A percentile compares a stretch with the other conserved stretches of the same genome.
phyloP scores from a whole-genome alignment of 176 grass and related monocot genomes.

The Oryza meyeriana region DNA sequence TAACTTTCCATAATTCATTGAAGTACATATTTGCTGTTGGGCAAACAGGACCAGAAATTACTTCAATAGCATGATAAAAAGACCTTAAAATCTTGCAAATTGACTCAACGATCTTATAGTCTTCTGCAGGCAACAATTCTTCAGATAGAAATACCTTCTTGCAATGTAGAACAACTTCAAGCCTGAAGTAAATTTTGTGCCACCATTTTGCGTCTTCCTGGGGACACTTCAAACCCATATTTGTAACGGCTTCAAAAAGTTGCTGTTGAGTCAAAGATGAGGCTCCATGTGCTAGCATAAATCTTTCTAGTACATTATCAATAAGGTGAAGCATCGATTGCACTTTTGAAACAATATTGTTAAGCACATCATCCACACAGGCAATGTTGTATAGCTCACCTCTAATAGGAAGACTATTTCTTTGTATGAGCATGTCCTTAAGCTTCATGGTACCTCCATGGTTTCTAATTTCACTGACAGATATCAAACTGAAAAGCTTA shows the following conservation, averaged over 20 bases:
- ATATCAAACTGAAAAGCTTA: conserved; percentile 47
- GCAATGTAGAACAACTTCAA: conserved; percentile 42
- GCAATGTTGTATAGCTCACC: conserved; percentile 44
- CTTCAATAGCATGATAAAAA: conserved; percentile 45
- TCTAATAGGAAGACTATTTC: conserved; percentile 40
- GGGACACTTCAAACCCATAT: conserved; percentile 47
- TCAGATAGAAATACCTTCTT: conserved; percentile 41
- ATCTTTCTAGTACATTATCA: conserved; percentile 38
- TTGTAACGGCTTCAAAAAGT: conserved; percentile 31
- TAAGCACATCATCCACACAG: conserved; percentile 43
- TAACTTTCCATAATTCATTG: conserved; percentile 54
- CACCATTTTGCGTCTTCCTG: conserved; percentile 47
- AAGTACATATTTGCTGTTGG: conserved; percentile 43
- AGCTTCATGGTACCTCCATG: conserved; percentile 21
- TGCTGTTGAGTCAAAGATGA: conserved; percentile 27
- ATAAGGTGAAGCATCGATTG: conserved; percentile 35
- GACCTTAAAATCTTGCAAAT: conserved; percentile 45
- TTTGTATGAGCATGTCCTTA: conserved; percentile 35
- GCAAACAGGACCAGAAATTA: conserved; percentile 35
- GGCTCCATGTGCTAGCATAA: conserved; percentile 20
- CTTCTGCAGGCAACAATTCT: conserved; percentile 38
- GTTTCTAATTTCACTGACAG: conserved; percentile 31
- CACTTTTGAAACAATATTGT: conserved; percentile 38
- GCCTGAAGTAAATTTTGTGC: conserved; percentile 52
- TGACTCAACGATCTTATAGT: conserved; percentile 26